Evolutionary conservation across 1,139 yeast species (phyloP).

Genomic region (Yamadazyma sp.): DNA sequence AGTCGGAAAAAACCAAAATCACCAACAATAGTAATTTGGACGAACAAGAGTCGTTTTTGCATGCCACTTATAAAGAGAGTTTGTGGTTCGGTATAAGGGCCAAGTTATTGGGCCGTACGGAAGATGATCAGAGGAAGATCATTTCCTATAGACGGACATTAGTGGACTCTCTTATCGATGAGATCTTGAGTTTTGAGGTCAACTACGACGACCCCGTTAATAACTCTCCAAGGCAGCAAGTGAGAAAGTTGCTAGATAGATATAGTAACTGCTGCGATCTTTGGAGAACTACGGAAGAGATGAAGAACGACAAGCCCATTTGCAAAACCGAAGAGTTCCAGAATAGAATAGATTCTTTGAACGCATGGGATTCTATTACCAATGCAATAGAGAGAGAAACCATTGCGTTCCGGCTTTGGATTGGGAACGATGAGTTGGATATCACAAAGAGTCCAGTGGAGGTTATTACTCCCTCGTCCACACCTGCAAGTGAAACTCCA

Average conservation of each 20-base stretch:
- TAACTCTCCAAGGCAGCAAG: slow-evolving; percentile 47
- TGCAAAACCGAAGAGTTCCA: slow-evolving; percentile 67
- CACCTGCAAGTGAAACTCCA: slow-evolving; percentile 29
- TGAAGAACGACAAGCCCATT: slow-evolving; percentile 76
- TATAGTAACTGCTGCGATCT: slow-evolving; percentile 71
- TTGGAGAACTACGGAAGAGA: slow-evolving; percentile 79
- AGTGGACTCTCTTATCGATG: slow-evolving; percentile 75
- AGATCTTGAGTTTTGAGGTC: slow-evolving; percentile 63
- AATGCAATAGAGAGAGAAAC: slow-evolving; percentile 65
- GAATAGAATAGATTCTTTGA: slow-evolving; percentile 69
- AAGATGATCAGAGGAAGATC: slow-evolving; percentile 74
- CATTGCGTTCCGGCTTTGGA: slow-evolving; percentile 60
- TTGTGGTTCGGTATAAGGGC: slow-evolving; percentile 83
- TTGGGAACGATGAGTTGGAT: slow-evolving; percentile 80
- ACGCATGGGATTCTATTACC: slow-evolving; percentile 81
- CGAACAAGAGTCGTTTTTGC: slow-evolving; percentile 49
- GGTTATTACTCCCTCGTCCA: slow-evolving; percentile 18
- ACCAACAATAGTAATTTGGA: slow-evolving; percentile 44
- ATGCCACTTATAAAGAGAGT: slow-evolving; percentile 69
- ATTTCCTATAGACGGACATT: slow-evolving; percentile 71
- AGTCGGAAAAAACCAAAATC: slow-evolving; percentile 85
- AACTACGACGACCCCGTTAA: slow-evolving; percentile 34
- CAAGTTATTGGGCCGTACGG: slow-evolving; percentile 75
- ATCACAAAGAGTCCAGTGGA: slow-evolving; percentile 40
- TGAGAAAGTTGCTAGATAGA: slow-evolving; percentile 54